phyloP scores from a whole-genome alignment of 441 rosid species.

The Brassica balearica region DNA sequence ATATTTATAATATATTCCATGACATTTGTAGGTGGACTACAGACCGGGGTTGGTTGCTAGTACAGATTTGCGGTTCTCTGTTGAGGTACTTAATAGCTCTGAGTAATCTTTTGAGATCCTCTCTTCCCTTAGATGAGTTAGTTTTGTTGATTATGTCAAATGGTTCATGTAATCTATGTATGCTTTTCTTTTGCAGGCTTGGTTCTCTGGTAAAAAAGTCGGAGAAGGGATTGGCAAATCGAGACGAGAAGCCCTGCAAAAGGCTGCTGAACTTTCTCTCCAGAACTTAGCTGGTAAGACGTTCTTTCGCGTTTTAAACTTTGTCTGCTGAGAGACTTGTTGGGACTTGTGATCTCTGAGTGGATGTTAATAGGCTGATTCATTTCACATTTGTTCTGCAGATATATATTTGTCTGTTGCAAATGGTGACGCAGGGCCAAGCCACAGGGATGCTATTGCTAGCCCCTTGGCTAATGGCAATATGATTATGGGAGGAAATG shows the following conservation, averaged over 20 bases:
- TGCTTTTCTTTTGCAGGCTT: slow-evolving; percentile 58
- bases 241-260: slow-evolving; percentile 84
- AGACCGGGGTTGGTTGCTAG: slow-evolving; percentile 66
- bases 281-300: slow-evolving; percentile 80
- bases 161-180: too few species aligned
- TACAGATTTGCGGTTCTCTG: slow-evolving; percentile 75
- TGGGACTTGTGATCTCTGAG: too few species aligned
- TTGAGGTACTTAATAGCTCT: slow-evolving; percentile 64
- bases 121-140: slow-evolving; percentile 8
- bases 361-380: too few species aligned
- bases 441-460: slow-evolving; percentile 62
- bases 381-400: slow-evolving; percentile 39
- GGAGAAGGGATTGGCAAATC: slow-evolving; percentile 89
- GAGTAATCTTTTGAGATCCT: too few species aligned
- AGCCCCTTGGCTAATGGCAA: slow-evolving; percentile 61
- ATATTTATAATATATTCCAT: slow-evolving; percentile 14
- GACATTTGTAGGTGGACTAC: slow-evolving; percentile 77
- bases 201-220: slow-evolving; percentile 86
- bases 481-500: slow-evolving; percentile 56
- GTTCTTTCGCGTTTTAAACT: background rate
- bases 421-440: slow-evolving; percentile 64
- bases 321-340: too few species aligned
- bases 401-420: slow-evolving; percentile 62
- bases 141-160: background rate
- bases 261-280: slow-evolving; percentile 83